phyloP scores from a whole-genome alignment of 163 green algal genomes.

The Scenedesmus sp. region DNA sequence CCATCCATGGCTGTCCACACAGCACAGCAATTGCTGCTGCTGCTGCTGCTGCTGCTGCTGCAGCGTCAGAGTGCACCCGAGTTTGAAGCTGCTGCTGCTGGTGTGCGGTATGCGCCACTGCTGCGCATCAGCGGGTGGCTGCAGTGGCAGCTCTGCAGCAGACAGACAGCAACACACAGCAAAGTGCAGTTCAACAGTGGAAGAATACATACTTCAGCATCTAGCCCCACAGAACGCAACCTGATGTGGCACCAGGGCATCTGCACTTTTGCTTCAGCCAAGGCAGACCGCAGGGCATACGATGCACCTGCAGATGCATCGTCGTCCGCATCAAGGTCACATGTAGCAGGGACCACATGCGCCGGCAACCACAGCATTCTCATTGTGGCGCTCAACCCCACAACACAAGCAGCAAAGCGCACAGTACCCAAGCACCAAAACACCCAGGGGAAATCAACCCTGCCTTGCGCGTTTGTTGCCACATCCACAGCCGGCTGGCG shows the following conservation, averaged over 20 bases:
- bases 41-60: conserved; percentile 23
- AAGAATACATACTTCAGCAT: background rate
- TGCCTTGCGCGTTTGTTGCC: background rate
- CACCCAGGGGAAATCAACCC: background rate
- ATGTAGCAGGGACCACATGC: too few species aligned
- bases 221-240: too few species aligned
- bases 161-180: background rate
- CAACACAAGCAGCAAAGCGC: too few species aligned
- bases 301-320: too few species aligned
- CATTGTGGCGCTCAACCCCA: too few species aligned
- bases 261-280: too few species aligned
- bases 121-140: background rate
- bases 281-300: too few species aligned
- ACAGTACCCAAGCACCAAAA: too few species aligned
- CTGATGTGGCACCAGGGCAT: too few species aligned
- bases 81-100: conserved; percentile 26
- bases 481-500: background rate
- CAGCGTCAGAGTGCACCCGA: conserved; percentile 17
- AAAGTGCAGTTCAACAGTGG: background rate
- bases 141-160: conserved; percentile 44
- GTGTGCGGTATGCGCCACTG: conserved; percentile 5
- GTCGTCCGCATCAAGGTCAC: too few species aligned
- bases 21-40: background rate
- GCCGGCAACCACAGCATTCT: too few species aligned
- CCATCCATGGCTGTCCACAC: conserved; percentile 25